A percentile compares a stretch with the other conserved stretches of the same genome.
These are phyloP conservation scores for Calonectria ilicicola DNA, from an alignment of 2,329 filamentous ascomycete genomes.

Conservation along the genomic window DNA sequence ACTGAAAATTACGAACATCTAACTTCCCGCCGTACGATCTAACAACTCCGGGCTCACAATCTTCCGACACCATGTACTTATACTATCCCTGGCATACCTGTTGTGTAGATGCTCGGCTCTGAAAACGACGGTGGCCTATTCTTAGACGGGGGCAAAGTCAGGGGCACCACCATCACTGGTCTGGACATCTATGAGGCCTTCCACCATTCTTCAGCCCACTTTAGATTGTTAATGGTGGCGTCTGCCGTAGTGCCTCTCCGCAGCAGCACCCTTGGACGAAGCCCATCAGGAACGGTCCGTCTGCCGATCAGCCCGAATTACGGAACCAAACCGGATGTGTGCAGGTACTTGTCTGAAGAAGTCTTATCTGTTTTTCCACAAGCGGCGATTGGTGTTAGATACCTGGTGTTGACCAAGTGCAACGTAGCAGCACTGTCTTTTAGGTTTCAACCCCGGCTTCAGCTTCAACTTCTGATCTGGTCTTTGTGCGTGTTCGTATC, in stretches of 20 bases:
- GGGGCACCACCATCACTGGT: constrained; percentile 40
- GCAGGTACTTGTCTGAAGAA: neutral
- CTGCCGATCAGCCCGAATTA: constrained; percentile 37
- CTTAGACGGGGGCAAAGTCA: constrained; percentile 45
- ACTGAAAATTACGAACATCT: neutral
- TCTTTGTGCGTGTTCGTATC: neutral
- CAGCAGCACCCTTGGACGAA: constrained; percentile 27
- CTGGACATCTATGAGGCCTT: neutral
- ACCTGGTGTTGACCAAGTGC: neutral
- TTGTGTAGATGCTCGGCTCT: neutral
- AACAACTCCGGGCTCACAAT: neutral
- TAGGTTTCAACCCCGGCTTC: neutral
- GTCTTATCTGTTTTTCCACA: constrained; percentile 5
- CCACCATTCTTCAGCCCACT: constrained; percentile 22
- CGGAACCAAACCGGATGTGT: constrained; percentile 25
- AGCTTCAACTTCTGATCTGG: neutral
- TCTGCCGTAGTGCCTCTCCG: neutral
- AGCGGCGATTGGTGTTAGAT: neutral
- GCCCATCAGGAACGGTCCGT: constrained; percentile 41
- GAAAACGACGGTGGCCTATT: constrained; percentile 32
- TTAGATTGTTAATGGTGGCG: constrained; percentile 16
- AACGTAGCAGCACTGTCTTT: neutral
- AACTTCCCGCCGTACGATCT: constrained; percentile 3
- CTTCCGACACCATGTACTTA: neutral
- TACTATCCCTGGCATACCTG: constrained; percentile 29